These are phyloP conservation scores for Pseudomassariella vexata DNA, from an alignment of 2,329 filamentous ascomycete genomes.

Conservation along the genomic window DNA sequence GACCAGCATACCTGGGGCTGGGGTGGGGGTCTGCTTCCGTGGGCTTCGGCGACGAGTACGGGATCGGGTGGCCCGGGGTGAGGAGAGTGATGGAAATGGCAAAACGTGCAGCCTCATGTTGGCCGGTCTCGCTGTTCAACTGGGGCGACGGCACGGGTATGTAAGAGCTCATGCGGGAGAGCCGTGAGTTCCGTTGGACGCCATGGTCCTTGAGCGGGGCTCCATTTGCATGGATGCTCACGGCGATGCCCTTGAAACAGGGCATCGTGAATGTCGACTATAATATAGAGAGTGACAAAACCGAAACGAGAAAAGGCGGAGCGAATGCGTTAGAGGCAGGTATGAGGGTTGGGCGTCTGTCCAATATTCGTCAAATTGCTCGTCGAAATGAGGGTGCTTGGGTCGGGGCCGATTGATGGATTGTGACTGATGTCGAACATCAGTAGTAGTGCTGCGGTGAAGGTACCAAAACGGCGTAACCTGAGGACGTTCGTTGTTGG, in stretches of 20 bases:
- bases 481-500: too few relatives aligned
- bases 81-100: constrained; percentile 96
- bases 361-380: too few relatives aligned
- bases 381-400: too few relatives aligned
- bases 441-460: too few relatives aligned
- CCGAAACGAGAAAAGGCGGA: too few relatives aligned
- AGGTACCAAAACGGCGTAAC: too few relatives aligned
- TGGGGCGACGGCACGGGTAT: constrained; percentile 91
- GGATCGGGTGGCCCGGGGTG: constrained; percentile 80
- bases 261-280: constrained; percentile 64
- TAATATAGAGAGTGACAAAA: constrained; percentile 9
- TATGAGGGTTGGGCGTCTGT: too few relatives aligned
- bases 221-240: constrained; percentile 83
- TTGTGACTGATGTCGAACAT: too few relatives aligned
- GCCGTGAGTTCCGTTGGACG: constrained; percentile 86
- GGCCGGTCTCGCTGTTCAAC: constrained; percentile 62
- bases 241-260: constrained; percentile 98
- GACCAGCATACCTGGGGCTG: constrained; percentile 74
- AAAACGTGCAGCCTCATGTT: constrained; percentile 90
- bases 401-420: too few relatives aligned
- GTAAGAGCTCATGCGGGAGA: constrained; percentile 92
- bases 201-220: constrained; percentile 87
- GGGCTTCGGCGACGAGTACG: constrained; percentile 84
- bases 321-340: too few relatives aligned
- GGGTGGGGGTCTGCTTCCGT: constrained; percentile 73